Base-by-base conservation (phyloP, 2,329 filamentous ascomycete species). In the Nemania sp. region DNA sequence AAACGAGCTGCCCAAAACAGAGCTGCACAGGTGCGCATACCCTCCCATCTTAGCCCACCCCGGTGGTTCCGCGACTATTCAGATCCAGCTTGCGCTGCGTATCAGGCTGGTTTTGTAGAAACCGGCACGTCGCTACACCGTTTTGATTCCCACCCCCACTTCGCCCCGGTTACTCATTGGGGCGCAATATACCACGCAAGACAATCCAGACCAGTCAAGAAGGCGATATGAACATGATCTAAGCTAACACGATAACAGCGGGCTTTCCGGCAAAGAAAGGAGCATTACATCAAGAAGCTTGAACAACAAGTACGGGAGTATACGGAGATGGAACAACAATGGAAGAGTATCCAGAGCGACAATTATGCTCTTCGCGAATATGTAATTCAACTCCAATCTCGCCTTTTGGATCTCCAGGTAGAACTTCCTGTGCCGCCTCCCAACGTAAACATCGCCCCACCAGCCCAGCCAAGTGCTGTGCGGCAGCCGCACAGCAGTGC, bases 1-100 rank as follows among this genome's bases (percentile, higher is more conserved):
- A 99, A 98, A 80, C 90, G 95, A 67, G 95, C 95, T 29, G 95
- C 95, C 10, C 95, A 99, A 75, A 99, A 99, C 73, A 84, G 95
- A 74, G 95, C 94, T 69, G 95, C 95, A 55, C 95, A 99, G 87
- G 95, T 97, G 84, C 73, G 88, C 75, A 35, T 18, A 48, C 55
- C 49, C 48, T 45, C 56, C 58, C 67, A 52, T 54, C 52, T 39
- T 59, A 15, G 48, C n/a, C 20, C 25, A 13, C 3, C 10, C 6
- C 13, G n/a, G 6, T 49, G 34, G 35, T 17, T 40, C 59, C 52
- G n/a, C n/a, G n/a, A n/a, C n/a, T n/a, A n/a, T 34, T 42, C 49
- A 35, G n/a, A 5, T 17, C n/a, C 25, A 13, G 32, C 9, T 34
- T 39, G 1, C n/a, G n/a, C n/a, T n/a, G n/a, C n/a, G n/a, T n/a